Evolutionary conservation across 805 yeast genomes (phyloP).

Genomic region (Candida taoyuanica): DNA sequence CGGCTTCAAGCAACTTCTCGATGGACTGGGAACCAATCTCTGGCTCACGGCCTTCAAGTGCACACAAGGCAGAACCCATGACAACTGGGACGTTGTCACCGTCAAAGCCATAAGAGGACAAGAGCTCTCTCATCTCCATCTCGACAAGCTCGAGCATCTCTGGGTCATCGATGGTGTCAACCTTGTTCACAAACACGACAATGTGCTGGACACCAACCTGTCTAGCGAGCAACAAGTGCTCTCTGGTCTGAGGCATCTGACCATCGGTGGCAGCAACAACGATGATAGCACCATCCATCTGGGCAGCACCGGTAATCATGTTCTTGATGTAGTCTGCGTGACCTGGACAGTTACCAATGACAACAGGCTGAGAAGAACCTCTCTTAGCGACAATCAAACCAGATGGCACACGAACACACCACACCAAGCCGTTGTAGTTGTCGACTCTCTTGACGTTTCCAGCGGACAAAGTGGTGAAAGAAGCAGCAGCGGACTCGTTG

Average conservation of each 20-base stretch:
- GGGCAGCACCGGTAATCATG: conserved; percentile 99
- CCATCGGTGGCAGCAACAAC: conserved; percentile 99
- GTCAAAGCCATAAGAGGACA: conserved; percentile 88
- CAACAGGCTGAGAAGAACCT: not conserved
- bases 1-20: conserved; percentile 78
- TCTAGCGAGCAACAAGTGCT: conserved; percentile 95
- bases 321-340: conserved; percentile 98
- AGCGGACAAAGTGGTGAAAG: not conserved
- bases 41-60: conserved; percentile 81
- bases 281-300: conserved; percentile 99
- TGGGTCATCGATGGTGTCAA: conserved; percentile 95
- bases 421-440: conserved; percentile 2
- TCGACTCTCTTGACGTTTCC: conserved; percentile 1
- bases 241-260: conserved; percentile 99
- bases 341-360: conserved; percentile 59
- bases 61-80: conserved; percentile 98
- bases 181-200: conserved; percentile 97
- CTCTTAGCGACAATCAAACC: conserved; percentile 3
- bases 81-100: conserved; percentile 97
- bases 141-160: conserved; percentile 99
- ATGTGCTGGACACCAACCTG: conserved; percentile 98
- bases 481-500: conserved; percentile 1
- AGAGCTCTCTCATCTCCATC: conserved; percentile 99
- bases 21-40: conserved; percentile 91
- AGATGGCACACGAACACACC: conserved; percentile 3